A percentile compares a stretch with the other conserved stretches of the same genome.
phyloP scores from a whole-genome alignment of 2,329 filamentous ascomycete species.

The Claviceps maximensis region DNA sequence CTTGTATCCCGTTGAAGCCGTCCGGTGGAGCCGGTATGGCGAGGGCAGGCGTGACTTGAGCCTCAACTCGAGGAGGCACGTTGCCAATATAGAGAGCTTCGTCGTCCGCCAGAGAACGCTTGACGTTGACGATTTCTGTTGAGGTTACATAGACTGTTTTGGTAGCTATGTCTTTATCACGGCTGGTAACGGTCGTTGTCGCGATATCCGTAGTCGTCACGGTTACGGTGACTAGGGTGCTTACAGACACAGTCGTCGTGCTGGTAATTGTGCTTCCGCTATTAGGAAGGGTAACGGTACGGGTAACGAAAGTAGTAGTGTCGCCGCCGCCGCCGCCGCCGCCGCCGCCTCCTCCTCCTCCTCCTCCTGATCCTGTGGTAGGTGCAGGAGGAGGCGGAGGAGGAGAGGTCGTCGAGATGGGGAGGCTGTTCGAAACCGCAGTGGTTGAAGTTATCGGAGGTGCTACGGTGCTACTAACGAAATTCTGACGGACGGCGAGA shows the following conservation, averaged over 20 bases:
- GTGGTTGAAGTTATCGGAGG: background rate
- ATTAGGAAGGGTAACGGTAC: slow-evolving; percentile 17
- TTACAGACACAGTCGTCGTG: slow-evolving; percentile 16
- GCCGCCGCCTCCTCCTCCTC: too few relatives aligned
- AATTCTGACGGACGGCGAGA: slow-evolving; percentile 2
- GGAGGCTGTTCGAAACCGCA: background rate
- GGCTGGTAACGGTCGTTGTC: slow-evolving; percentile 24
- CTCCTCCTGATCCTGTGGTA: background rate
- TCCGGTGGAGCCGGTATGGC: slow-evolving; percentile 7
- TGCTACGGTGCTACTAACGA: background rate
- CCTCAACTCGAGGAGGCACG: slow-evolving; percentile 8
- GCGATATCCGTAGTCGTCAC: slow-evolving; percentile 22
- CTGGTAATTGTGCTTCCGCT: slow-evolving; percentile 16
- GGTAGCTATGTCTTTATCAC: slow-evolving; percentile 22
- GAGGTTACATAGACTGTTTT: slow-evolving; percentile 21
- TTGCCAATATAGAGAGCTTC: background rate
- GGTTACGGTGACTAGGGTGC: slow-evolving; percentile 19
- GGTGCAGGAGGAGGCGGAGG: background rate
- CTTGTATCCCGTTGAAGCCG: slow-evolving; percentile 8
- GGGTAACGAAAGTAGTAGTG: slow-evolving; percentile 17
- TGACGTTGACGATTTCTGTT: slow-evolving; percentile 20
- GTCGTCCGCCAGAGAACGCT: slow-evolving; percentile 14
- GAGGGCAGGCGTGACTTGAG: slow-evolving; percentile 9
- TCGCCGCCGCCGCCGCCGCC: too few relatives aligned
- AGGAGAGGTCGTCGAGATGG: slow-evolving; percentile 8